These are phyloP conservation scores for Phaeosphaeriaceae sp. DNA, from an alignment of 2,329 filamentous ascomycete species.

Conservation along the genomic window DNA sequence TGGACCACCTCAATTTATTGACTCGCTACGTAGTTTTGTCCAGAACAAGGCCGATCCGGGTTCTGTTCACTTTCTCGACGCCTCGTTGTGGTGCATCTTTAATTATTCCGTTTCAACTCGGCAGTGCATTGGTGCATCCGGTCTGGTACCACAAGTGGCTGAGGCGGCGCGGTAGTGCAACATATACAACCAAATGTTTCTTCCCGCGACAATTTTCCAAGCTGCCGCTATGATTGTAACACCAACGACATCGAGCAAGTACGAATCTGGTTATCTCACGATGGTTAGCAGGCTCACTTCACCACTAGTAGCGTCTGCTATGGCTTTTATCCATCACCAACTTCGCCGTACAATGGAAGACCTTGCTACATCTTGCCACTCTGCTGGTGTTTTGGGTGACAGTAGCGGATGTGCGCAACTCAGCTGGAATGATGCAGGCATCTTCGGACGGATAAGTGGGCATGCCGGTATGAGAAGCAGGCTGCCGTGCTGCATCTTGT, in stretches of 20 bases:
- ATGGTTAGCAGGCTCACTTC: neutral
- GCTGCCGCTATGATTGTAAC: neutral
- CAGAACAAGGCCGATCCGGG: slow-evolving; percentile 9
- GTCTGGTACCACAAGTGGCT: slow-evolving; percentile 23
- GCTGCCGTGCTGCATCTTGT: slow-evolving; percentile 30
- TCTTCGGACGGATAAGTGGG: slow-evolving; percentile 2
- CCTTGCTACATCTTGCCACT: neutral
- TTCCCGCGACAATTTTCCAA: slow-evolving; percentile 13
- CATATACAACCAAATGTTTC: slow-evolving; percentile 9
- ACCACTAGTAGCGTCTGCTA: neutral
- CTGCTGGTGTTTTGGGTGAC: neutral
- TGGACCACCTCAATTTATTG: slow-evolving; percentile 20
- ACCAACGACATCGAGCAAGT: neutral
- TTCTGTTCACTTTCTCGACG: slow-evolving; percentile 10
- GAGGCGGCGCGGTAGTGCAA: slow-evolving; percentile 20
- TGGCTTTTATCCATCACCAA: neutral
- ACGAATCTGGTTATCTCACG: neutral
- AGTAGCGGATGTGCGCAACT: slow-evolving; percentile 3
- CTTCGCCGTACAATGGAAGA: neutral
- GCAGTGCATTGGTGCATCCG: slow-evolving; percentile 5
- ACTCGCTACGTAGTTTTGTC: slow-evolving; percentile 27
- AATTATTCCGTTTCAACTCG: slow-evolving; percentile 8
- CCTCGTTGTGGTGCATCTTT: slow-evolving; percentile 12
- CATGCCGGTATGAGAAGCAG: slow-evolving; percentile 18
- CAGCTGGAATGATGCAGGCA: slow-evolving; percentile 1